Evolutionary conservation across 2,329 filamentous ascomycete genomes (phyloP).

Genomic region (Fusarium haematococcum): DNA sequence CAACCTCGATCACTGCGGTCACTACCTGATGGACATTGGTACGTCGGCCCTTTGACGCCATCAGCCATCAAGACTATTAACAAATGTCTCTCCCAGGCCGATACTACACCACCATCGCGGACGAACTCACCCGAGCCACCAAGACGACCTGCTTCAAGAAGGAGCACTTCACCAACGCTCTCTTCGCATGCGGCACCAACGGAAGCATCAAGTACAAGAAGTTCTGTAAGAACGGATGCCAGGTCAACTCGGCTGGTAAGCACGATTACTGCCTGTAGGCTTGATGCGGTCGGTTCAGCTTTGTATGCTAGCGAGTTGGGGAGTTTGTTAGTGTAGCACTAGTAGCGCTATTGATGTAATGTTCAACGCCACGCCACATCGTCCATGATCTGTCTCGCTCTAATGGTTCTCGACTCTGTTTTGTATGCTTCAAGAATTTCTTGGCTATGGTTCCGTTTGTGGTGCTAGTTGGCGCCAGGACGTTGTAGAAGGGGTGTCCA

Average conservation of each 20-base stretch:
- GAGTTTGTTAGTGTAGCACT: not conserved
- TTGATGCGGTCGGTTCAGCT: not conserved
- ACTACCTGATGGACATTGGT: slow-evolving; percentile 11
- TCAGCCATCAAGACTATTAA: not conserved
- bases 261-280: slow-evolving; percentile 11
- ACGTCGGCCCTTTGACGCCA: not conserved
- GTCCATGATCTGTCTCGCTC: not conserved
- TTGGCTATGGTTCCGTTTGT: not conserved
- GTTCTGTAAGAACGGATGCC: slow-evolving; percentile 17
- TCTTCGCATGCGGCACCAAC: slow-evolving; percentile 13
- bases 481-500: not conserved
- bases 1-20: slow-evolving; percentile 18
- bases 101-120: slow-evolving; percentile 10
- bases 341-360: not conserved
- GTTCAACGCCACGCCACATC: not conserved
- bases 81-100: not conserved
- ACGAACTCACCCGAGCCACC: slow-evolving; percentile 11
- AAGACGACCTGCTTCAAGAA: slow-evolving; percentile 15
- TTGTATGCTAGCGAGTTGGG: not conserved
- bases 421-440: not conserved
- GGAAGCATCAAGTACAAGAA: slow-evolving; percentile 16
- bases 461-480: not conserved
- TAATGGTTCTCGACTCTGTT: not conserved
- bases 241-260: not conserved
- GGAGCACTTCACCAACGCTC: slow-evolving; percentile 5